Conservation (phyloP, 2,329 filamentous ascomycete genomes). For the Plectosphaerella plurivora region DNA sequence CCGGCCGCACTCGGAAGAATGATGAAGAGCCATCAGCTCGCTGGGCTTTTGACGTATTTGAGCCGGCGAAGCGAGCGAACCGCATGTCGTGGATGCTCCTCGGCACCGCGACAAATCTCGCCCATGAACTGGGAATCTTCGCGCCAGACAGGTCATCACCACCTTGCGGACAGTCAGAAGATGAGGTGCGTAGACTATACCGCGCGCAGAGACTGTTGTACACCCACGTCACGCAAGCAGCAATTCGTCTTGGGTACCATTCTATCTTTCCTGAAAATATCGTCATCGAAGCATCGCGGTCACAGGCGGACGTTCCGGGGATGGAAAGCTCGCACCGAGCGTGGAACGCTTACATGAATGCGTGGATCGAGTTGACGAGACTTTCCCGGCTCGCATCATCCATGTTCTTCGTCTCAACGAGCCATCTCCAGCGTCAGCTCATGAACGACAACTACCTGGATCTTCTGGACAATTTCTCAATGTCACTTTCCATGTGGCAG, state of each 20-base stretch:
- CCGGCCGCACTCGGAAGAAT: conserved; percentile 10
- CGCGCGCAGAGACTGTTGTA: conserved; percentile 14
- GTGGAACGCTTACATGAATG: conserved; percentile 12
- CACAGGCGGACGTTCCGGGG: not conserved
- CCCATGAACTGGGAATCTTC: conserved; percentile 15
- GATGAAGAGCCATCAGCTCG: conserved; percentile 14
- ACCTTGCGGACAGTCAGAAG: not conserved
- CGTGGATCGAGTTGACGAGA: conserved; percentile 12
- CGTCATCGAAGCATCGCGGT: conserved; percentile 1
- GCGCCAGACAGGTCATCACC: not conserved
- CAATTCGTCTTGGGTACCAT: conserved; percentile 3
- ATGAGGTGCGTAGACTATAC: not conserved
- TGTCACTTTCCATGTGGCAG: conserved; percentile 11
- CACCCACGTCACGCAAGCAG: conserved; percentile 13
- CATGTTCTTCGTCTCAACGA: conserved; percentile 15
- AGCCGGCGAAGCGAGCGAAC: conserved; percentile 17
- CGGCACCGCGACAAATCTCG: conserved; percentile 13
- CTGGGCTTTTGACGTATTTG: conserved; percentile 18
- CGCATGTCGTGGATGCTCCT: conserved; percentile 22
- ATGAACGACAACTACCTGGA: conserved; percentile 12
- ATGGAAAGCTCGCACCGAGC: not conserved
- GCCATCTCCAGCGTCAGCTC: conserved; percentile 12
- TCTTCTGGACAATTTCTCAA: conserved; percentile 12
- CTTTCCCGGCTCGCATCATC: conserved; percentile 11
- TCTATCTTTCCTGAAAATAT: conserved; percentile 7